Evolutionary conservation across 805 yeast species (phyloP), one percentile per base, ranked within the genome.

Genomic region (Suhomyces sp.): DNA sequence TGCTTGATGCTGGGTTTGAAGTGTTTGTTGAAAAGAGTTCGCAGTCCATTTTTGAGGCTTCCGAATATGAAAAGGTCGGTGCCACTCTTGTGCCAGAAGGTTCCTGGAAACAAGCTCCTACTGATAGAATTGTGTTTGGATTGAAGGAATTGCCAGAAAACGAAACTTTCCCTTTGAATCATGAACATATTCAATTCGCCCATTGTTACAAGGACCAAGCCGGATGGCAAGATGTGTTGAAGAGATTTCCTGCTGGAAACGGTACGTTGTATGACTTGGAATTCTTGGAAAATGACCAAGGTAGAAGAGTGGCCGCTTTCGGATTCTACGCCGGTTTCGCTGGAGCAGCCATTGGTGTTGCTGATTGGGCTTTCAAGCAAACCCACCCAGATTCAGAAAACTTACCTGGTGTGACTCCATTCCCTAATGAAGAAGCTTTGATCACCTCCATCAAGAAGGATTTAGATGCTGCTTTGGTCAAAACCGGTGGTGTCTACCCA

Each of bases 281-380:
- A 68, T 93, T 93, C 58, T 72, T 93, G 60, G 95, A 86, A 62
- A 88, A 93, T 60, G 96, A 84, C 51, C 81, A 78, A 55, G 98
- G 98, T 22, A 85, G 98, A 73, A 85, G 99, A 68, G 99, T 93
- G 19, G 99, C 99, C 28, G 98, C 98, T 6, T 93, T 93, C 59
- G 99, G 99, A n/a, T 93, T 78, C 72, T 91, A 91, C 62, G 98
- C 99, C 28, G 99, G 99, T n/a, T 93, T 93, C 60, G 98, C 98
- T 5, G 99, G 99, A 54, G 98, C 99, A 22, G 99, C 98, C 21
- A 67, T 93, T 37, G 98, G 98, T 53, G 72, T 91, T 33, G 78
- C 78, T 60, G 95, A 88, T 63, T 93, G 98, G 96, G 84, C 95
- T 33, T 83, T 84, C 68, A 91, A 91, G 64, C 91, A 86, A 62